Conservation (phyloP, 2,329 filamentous ascomycete genomes). For the Xylariaceae sp. region DNA sequence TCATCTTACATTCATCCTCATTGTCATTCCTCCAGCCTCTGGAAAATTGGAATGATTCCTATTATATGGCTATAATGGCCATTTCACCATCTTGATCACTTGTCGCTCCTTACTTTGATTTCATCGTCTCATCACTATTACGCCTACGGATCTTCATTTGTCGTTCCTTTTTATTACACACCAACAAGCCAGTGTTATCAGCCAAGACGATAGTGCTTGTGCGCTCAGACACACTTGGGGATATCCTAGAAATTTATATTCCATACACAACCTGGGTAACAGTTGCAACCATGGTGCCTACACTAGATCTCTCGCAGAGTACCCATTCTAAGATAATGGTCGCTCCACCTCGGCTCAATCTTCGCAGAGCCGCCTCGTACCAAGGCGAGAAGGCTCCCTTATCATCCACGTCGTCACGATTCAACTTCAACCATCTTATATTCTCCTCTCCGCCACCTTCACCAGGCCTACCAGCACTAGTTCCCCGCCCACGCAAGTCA, state of each 20-base stretch:
- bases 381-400: slow-evolving; percentile 58
- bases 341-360: slow-evolving; percentile 61
- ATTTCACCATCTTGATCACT: slow-evolving; percentile 26
- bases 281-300: slow-evolving; percentile 49
- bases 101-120: slow-evolving; percentile 34
- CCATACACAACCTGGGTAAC: not conserved
- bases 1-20: slow-evolving; percentile 24
- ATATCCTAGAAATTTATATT: not conserved
- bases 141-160: slow-evolving; percentile 20
- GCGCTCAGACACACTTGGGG: not conserved
- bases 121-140: slow-evolving; percentile 20
- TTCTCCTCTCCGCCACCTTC: slow-evolving; percentile 71
- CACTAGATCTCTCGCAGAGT: slow-evolving; percentile 52
- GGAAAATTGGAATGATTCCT: slow-evolving; percentile 10
- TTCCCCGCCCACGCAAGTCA: slow-evolving; percentile 69
- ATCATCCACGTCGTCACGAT: slow-evolving; percentile 66
- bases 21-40: slow-evolving; percentile 16
- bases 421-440: slow-evolving; percentile 70
- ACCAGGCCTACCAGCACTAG: slow-evolving; percentile 70
- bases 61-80: slow-evolving; percentile 32
- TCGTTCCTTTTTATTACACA: slow-evolving; percentile 28
- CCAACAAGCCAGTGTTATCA: not conserved
- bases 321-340: slow-evolving; percentile 58
- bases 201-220: not conserved
- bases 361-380: slow-evolving; percentile 64